Evolutionary conservation across 108 stramenopile genomes (phyloP), one percentile per base, ranked within the genome.

Genomic region (Poteriospumella lacustris): DNA sequence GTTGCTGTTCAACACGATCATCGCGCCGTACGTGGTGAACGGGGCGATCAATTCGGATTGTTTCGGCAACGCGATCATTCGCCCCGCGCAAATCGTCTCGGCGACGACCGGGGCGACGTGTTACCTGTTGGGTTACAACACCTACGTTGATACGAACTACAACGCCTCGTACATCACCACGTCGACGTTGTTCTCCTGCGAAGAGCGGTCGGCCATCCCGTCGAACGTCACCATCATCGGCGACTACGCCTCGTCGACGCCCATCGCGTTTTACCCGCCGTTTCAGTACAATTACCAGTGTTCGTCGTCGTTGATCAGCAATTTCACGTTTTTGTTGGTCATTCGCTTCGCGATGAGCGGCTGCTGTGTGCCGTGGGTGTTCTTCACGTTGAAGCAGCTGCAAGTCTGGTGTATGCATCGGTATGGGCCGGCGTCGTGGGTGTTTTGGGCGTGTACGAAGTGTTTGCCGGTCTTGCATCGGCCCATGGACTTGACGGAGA

Each of bases 241-340:
- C n/a, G n/a, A n/a, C n/a, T n/a, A n/a, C n/a, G n/a, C n/a, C n/a
- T n/a, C n/a, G n/a, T n/a, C n/a, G n/a, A 56, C n/a, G 52, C n/a
- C 52, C 52, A 56, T 24, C 19, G 19, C 52, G 24, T 56, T 56
- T 24, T 19, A 24, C 24, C 70, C 70, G 5, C 70, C 70, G 41
- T 73, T 73, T 42, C 26, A 15, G 9, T 73, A 73, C 70, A 73
- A 42, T 34, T 73, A 73, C 36, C 70, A 73, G 42, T 73, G 70
- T 42, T 26, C 40, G 5, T 73, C 70, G 12, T 5, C 70, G 24
- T 24, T 56, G 19, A 56, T 56, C n/a, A 56, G 24, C 52, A 56
- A 56, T 24, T 56, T 56, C n/a, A n/a, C 3, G 33, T 64, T 33
- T 64, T 64, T 26, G 31, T 33, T 5, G 60, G 24, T 33, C 36